Evolutionary conservation across 306 rosid species (phyloP), one percentile per base, ranked within the genome.

Genomic region (Sphenostylis stenocarpa): DNA sequence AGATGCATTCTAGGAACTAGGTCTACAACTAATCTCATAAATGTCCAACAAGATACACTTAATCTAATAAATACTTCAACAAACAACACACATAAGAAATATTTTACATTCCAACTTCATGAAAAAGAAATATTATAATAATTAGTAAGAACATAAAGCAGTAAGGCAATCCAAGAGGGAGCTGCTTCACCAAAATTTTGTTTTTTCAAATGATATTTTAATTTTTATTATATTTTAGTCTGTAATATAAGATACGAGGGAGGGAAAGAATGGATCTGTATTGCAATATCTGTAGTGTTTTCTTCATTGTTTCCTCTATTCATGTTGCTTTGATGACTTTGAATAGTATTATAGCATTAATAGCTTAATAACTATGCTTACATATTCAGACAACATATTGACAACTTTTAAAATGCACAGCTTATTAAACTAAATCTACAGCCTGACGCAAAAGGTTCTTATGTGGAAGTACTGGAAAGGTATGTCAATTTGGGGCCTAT

Each of bases 401-500:
- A 91, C 84, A 51, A 71, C 82, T 39, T 64, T 73, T 83, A 51
- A 72, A 84, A 78, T 80, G n/a, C 94, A 93, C 96, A 96, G 99
- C 94, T 96, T 77, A 81, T 96, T 70, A 96, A 90, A 91, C 87
- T 96, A 51, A 87, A 89, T 85, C 78, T 87, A 62, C 98, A 89
- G 53, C 96, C 96, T 6, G 99, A 96, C 80, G 74, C 90, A 53
- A 96, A 93, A 90, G 99, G 99, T 75, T 96, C 97, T 6, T 91
- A 88, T 73, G 99, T 96, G 44, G 97, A 96, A 78, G 96, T 91
- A 43, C 71, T 91, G 87, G 99, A 96, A 84, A 86, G 96, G 83
- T 96, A 89, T 70, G 97, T 92, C 70, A 96, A 96, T 78, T 91
- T 96, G 90, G 99, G 98, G 80, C 99, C 99, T 17, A 96, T 96